Conservation (phyloP, 306 rosid species). For the Dryas alaskensis region DNA sequence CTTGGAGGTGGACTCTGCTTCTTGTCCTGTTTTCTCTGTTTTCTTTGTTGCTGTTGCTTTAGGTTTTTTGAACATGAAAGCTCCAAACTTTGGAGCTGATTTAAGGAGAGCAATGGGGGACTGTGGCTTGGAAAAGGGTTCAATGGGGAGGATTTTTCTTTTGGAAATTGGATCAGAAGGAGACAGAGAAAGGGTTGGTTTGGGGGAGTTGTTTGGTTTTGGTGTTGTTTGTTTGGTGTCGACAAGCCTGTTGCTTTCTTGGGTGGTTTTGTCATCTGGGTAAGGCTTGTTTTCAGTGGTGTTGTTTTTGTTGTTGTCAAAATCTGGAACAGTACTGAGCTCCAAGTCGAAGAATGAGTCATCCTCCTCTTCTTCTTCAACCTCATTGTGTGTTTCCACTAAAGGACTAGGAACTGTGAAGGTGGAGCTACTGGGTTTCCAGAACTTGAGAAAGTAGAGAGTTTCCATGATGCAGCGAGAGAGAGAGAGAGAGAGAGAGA, state of each 20-base stretch:
- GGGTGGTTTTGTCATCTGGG: slow-evolving; percentile 23
- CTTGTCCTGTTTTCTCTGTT: slow-evolving; percentile 21
- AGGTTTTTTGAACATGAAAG: slow-evolving; percentile 54
- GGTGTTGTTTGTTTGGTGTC: slow-evolving; percentile 7
- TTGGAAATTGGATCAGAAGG: slow-evolving; percentile 58
- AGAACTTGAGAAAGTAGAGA: slow-evolving; percentile 65
- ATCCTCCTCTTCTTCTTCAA: slow-evolving; percentile 51
- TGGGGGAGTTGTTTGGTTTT: slow-evolving; percentile 12
- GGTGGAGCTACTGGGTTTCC: slow-evolving; percentile 44
- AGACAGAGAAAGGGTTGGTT: slow-evolving; percentile 32
- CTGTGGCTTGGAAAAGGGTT: slow-evolving; percentile 67
- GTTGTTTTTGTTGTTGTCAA: slow-evolving; percentile 22
- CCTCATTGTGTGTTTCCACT: slow-evolving; percentile 35
- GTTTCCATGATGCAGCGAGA: slow-evolving; percentile 52
- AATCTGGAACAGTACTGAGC: slow-evolving; percentile 34
- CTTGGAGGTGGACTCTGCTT: slow-evolving; percentile 11
- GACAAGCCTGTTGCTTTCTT: slow-evolving; percentile 5
- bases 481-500: slow-evolving; percentile 1
- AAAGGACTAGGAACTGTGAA: slow-evolving; percentile 37
- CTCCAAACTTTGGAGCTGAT: slow-evolving; percentile 75
- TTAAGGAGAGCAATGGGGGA: slow-evolving; percentile 81
- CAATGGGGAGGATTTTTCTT: slow-evolving; percentile 74
- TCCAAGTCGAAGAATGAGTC: slow-evolving; percentile 93
- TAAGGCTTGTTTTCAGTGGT: neutral
- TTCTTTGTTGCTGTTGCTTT: slow-evolving; percentile 18